Evolutionary conservation across 495 filamentous ascomycete species (phyloP).

Genomic region (Aeminium ludgeri): DNA sequence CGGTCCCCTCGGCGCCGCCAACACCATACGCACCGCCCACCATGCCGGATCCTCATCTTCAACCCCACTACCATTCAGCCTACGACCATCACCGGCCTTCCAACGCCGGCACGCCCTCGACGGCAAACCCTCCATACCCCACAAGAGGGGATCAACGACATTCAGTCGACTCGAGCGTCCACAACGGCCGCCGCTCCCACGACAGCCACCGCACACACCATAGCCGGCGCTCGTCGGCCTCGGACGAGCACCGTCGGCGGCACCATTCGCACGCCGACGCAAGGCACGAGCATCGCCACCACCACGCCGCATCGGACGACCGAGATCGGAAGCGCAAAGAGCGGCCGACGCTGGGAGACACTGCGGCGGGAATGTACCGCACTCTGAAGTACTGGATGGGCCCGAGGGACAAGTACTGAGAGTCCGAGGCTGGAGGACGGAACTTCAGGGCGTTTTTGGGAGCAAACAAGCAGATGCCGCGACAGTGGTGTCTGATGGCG

Average conservation of each 20-base stretch:
- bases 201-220: not conserved
- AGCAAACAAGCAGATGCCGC: no score
- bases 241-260: not conserved
- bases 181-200: not conserved
- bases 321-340: not conserved
- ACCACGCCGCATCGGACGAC: not conserved
- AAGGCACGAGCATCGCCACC: not conserved
- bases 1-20: not conserved
- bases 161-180: not conserved
- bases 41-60: not conserved
- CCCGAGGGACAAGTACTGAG: slow-evolving; percentile 7
- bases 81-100: not conserved
- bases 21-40: not conserved
- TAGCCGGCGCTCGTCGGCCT: not conserved
- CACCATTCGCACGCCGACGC: not conserved
- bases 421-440: not conserved
- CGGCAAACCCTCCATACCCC: not conserved
- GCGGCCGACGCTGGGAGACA: slow-evolving; percentile 4
- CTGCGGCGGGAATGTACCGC: not conserved
- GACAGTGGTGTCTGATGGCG: no score
- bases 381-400: slow-evolving; percentile 3
- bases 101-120: not conserved
- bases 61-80: not conserved
- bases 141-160: not conserved
- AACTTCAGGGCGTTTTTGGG: no score